These are phyloP conservation scores for Globisporangium paddicum DNA, from an alignment of 352 stramenopile genomes.

Conservation along the genomic window DNA sequence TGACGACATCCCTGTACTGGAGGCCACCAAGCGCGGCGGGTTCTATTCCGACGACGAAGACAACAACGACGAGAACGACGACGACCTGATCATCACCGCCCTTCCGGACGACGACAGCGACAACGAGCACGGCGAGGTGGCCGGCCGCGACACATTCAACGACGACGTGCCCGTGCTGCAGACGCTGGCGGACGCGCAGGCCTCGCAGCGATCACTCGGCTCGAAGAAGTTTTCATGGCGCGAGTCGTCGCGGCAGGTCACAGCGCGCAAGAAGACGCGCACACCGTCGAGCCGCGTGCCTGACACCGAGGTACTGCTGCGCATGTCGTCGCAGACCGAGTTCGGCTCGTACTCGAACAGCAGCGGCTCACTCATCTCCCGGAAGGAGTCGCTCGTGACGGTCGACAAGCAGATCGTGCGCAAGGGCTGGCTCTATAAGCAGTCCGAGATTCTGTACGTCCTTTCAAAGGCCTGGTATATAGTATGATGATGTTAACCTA, in stretches of 20 bases:
- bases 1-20: constrained; percentile 71
- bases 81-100: constrained; percentile 3
- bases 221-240: constrained; percentile 53
- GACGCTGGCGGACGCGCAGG: constrained; percentile 48
- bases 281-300: constrained; percentile 21
- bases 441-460: constrained; percentile 49
- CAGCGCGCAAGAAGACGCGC: constrained; percentile 9
- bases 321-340: constrained; percentile 46
- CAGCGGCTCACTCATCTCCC: constrained; percentile 37
- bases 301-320: constrained; percentile 41
- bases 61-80: constrained; percentile 24
- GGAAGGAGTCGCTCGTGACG: constrained; percentile 24
- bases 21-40: constrained; percentile 26
- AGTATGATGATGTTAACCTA: too few species aligned
- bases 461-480: too few species aligned
- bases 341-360: constrained; percentile 21
- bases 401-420: constrained; percentile 47
- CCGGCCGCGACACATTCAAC: constrained; percentile 31
- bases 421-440: constrained; percentile 54
- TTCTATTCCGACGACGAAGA: constrained; percentile 32
- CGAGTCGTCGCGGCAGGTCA: constrained; percentile 25
- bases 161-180: constrained; percentile 67
- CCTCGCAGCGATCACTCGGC: constrained; percentile 18
- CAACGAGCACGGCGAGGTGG: constrained; percentile 19
- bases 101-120: constrained; percentile 19